Percentiles rank a stretch among this genome's conserved stretches.
Conservation (phyloP, 257 asterid genomes). For the Solanum chilense region DNA sequence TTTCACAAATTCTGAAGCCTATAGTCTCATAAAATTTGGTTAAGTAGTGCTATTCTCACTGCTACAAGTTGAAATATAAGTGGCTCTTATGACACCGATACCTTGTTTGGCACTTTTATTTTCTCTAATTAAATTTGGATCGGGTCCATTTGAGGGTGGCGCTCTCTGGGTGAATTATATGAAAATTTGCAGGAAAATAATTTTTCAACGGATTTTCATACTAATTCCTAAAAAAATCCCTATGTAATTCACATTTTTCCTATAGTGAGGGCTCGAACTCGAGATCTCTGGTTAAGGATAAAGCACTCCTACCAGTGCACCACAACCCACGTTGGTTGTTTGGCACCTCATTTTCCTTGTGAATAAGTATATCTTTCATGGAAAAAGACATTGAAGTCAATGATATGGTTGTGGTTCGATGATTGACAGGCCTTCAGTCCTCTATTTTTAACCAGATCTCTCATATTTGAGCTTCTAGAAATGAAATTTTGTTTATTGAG, state of each 20-base stretch:
- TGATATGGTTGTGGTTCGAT: not conserved
- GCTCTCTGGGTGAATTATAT: too few species aligned
- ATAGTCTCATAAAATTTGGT: not conserved
- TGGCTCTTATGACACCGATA: not conserved
- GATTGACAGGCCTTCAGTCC: not conserved
- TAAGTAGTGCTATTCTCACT: not conserved
- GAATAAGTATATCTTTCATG: not conserved
- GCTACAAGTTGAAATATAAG: not conserved
- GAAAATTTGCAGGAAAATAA: too few species aligned
- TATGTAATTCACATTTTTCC: too few species aligned
- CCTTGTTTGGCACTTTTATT: not conserved
- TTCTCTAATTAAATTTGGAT: too few species aligned
- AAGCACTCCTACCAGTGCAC: too few species aligned
- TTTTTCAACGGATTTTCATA: too few species aligned
- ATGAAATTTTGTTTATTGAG: not conserved
- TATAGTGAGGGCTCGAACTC: too few species aligned
- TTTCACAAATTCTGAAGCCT: not conserved
- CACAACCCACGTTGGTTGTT: not conserved
- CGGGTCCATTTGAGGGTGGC: too few species aligned
- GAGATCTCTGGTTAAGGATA: accelerated
- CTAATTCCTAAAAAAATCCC: accelerated
- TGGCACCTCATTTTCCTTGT: not conserved
- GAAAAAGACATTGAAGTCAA: not conserved
- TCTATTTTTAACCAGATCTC: not conserved
- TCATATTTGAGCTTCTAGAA: accelerated